These are phyloP conservation scores for Casuarina equisetifolia DNA, from an alignment of 306 rosid species.

Conservation along the genomic window DNA sequence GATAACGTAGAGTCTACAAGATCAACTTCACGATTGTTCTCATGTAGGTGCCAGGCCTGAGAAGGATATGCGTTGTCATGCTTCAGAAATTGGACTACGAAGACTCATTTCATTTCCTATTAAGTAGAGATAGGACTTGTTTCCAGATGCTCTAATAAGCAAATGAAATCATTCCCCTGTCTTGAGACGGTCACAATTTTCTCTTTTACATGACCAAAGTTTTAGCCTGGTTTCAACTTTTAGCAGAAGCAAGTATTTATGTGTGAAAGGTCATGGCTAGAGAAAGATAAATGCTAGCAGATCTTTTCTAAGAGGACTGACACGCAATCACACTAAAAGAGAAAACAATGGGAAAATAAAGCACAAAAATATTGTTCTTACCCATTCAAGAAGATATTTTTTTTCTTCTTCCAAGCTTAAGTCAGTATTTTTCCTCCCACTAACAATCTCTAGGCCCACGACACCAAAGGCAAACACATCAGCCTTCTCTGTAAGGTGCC, in stretches of 20 bases:
- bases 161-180: background rate
- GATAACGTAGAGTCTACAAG: conserved; percentile 48
- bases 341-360: background rate
- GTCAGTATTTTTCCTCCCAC: conserved; percentile 29
- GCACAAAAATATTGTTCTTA: conserved; percentile 29
- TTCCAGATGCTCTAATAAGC: background rate
- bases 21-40: conserved; percentile 36
- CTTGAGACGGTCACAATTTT: background rate
- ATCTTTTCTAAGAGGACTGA: background rate
- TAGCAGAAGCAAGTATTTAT: too few species aligned
- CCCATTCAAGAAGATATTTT: conserved; percentile 81
- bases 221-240: background rate
- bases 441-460: conserved; percentile 37
- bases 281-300: background rate
- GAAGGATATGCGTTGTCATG: background rate
- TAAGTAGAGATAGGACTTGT: background rate
- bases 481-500: conserved; percentile 84
- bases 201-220: background rate
- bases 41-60: conserved; percentile 70
- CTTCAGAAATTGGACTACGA: background rate
- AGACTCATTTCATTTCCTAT: conserved; percentile 2
- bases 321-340: background rate
- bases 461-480: conserved; percentile 87
- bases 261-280: background rate
- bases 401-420: conserved; percentile 56